Base-by-base conservation (phyloP, 2,329 filamentous ascomycete genomes). In the Aspergillus novoparasiticus region DNA sequence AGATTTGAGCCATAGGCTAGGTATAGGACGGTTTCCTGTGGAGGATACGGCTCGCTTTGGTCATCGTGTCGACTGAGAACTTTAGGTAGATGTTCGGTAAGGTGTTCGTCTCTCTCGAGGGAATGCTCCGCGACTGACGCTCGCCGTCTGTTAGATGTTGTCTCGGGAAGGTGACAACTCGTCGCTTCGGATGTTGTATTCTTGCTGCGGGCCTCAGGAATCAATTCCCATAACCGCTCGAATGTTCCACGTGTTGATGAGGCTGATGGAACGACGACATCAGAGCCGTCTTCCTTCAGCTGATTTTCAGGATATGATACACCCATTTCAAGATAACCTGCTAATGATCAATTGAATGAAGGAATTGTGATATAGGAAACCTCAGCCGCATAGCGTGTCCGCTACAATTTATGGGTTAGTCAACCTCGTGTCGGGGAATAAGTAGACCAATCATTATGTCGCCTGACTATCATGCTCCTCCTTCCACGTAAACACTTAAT, bases 1-100 rank as follows among this genome's bases (percentile, higher is more conserved):
- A 98, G 86, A 76, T 98, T 98, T 58, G 93, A 97, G 69, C 94
- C 95, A 75, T 97, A 98, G 12, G 94, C 94, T 26, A 94, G 86
- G 76, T 94, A 94, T 58, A 94, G 85, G 30, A 93, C 83, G 1
- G 90, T 90, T 45, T 81, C 66, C 41, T 73, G 65, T n/a, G 65
- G 43, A 23, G 61, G 28, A 26, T 23, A 55, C 26, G n/a, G 32
- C 19, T 41, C 6, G 30, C 43, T 51, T 32, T 46, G 50, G 36
- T 60, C 36, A 34, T 60, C 46, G 30, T 54, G 39, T 11, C 14
- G 23, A 19, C 51, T 36, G 48, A 57, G 21, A n/a, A 51, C 4
- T 30, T 43, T 23, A 3, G 64, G 41, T 23, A 69, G 57, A 41
- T 72, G 68, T 21, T 68, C 68, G 4, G 69, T 45, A 19, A 74